Percentiles rank a stretch among this genome's conserved stretches.
phyloP scores from a whole-genome alignment of 2,329 filamentous ascomycete genomes.

The Calonectria naviculata region DNA sequence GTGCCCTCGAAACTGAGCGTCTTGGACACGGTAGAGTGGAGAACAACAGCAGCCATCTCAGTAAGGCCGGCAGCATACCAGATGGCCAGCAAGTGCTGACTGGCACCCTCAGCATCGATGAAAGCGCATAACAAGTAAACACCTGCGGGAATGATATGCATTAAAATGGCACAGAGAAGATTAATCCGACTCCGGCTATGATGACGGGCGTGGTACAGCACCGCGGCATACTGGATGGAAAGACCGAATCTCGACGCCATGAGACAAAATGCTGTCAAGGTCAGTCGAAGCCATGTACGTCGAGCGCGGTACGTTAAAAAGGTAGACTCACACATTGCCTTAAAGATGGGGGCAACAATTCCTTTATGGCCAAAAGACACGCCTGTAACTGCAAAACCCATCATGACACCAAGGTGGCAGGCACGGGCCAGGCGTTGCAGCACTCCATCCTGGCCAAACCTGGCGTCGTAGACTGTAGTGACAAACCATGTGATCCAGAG shows the following conservation, averaged over 20 bases:
- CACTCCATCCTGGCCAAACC: conserved; percentile 16
- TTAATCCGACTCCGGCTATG: background rate
- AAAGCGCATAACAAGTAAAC: background rate
- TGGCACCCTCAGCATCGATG: background rate
- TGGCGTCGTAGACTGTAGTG: conserved; percentile 18
- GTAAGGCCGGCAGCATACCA: conserved; percentile 8
- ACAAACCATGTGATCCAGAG: conserved; percentile 21
- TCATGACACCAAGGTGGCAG: conserved; percentile 16
- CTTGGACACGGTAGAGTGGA: background rate
- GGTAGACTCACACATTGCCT: conserved; percentile 1
- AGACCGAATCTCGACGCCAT: conserved; percentile 9
- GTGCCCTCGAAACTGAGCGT: conserved; percentile 21
- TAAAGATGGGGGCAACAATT: conserved; percentile 10
- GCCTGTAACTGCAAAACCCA: conserved; percentile 9
- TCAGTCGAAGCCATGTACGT: background rate
- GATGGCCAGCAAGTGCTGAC: background rate
- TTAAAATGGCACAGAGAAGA: background rate
- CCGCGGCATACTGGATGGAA: background rate
- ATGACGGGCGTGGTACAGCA: conserved; percentile 7
- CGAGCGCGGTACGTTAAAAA: too few species aligned
- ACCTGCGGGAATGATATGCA: conserved; percentile 1
- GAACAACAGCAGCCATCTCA: conserved; percentile 15
- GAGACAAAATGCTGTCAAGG: background rate
- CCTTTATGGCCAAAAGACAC: conserved; percentile 3
- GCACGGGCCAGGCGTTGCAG: conserved; percentile 10